phyloP scores from a whole-genome alignment of 2,329 filamentous ascomycete species.

The Fusarium torreyae region DNA sequence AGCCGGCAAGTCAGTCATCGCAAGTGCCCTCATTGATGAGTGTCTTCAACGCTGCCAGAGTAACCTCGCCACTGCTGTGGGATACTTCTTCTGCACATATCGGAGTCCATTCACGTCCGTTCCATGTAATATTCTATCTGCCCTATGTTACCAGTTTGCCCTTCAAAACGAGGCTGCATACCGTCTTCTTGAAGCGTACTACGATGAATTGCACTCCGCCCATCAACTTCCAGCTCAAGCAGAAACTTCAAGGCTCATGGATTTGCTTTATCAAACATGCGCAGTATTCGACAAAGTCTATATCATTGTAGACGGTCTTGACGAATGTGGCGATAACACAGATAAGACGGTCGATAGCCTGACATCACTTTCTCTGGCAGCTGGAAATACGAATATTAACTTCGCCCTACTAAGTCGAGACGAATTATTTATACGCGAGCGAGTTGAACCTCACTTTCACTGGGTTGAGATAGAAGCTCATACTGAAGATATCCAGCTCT shows the following conservation, averaged over 20 bases:
- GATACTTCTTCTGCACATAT: neutral
- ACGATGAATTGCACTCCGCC: neutral
- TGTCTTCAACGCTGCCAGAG: neutral
- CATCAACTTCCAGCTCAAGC: neutral
- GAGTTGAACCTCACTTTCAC: neutral
- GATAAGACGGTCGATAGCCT: neutral
- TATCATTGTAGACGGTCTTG: too few species aligned
- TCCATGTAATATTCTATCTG: neutral
- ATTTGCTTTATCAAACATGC: neutral
- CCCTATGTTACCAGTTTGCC: neutral
- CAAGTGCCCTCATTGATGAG: neutral
- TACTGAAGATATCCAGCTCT: neutral
- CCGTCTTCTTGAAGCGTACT: neutral
- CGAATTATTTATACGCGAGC: neutral
- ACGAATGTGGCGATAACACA: neutral
- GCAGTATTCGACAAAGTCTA: neutral
- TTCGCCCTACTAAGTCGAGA: neutral
- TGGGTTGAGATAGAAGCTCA: constrained; percentile 2
- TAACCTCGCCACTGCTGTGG: neutral
- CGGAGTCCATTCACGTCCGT: neutral
- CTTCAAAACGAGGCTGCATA: neutral
- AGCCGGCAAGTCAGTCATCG: neutral
- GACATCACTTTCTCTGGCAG: neutral
- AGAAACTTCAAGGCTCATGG: neutral
- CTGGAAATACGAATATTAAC: neutral